A percentile compares a stretch with the other conserved stretches of the same genome.
Evolutionary conservation across 257 asterid species (phyloP).

Genomic region (Lantana camara): DNA sequence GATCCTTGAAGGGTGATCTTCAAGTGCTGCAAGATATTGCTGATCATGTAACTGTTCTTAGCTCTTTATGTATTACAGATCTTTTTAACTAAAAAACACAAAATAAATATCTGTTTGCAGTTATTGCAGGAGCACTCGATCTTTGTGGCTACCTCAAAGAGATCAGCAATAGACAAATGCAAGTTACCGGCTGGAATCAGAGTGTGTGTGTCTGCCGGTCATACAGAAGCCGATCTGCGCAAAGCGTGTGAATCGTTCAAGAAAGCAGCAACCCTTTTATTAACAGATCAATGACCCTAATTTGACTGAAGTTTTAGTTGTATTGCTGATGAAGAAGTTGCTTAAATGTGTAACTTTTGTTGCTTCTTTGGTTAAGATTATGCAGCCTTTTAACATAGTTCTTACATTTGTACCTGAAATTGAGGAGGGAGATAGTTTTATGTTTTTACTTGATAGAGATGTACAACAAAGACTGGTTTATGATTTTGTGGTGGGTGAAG

Average conservation of each 20-base stretch:
- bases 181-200: conserved; percentile 74
- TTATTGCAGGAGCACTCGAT: conserved; percentile 66
- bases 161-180: conserved; percentile 86
- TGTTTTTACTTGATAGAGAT: no score
- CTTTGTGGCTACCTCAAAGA: conserved; percentile 65
- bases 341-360: neutral
- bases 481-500: no score
- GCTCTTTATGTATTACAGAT: neutral
- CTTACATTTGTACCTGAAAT: no score
- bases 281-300: conserved; percentile 38
- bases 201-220: conserved; percentile 73
- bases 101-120: conserved; percentile 46
- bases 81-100: neutral
- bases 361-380: no score
- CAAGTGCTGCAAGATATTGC: conserved; percentile 71
- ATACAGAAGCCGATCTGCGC: conserved; percentile 65
- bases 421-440: no score
- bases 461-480: no score
- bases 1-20: conserved; percentile 69
- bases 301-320: no score
- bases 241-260: conserved; percentile 70
- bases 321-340: conserved; percentile 9
- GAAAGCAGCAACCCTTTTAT: conserved; percentile 43
- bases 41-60: conserved; percentile 47
- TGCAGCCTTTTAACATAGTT: no score